phyloP scores from a whole-genome alignment of 1,284 basidiomycete species.

The Tilletiopsis washingtonensis region DNA sequence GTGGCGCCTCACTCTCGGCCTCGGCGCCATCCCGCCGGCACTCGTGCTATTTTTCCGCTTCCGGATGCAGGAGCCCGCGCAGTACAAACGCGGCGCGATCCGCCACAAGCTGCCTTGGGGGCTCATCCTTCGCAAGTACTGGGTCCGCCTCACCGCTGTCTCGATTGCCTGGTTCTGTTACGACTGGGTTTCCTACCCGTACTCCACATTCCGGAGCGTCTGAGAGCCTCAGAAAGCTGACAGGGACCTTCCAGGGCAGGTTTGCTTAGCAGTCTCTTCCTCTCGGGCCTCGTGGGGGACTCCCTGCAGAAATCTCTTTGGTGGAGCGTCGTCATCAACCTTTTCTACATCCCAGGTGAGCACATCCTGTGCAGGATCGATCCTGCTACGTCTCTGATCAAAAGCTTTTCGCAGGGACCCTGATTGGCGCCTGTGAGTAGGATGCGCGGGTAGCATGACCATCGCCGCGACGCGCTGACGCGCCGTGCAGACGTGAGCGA shows the following conservation, averaged over 20 bases:
- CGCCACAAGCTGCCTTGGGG: slow-evolving; percentile 58
- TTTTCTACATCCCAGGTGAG: slow-evolving; percentile 46
- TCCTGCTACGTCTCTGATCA: no score
- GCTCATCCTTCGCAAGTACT: slow-evolving; percentile 74
- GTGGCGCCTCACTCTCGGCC: slow-evolving; percentile 73
- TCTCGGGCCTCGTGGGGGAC: slow-evolving; percentile 57
- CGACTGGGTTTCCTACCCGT: slow-evolving; percentile 34
- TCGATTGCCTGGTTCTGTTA: slow-evolving; percentile 59
- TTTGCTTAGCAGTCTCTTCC: slow-evolving; percentile 66
- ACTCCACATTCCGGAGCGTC: no score
- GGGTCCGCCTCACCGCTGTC: slow-evolving; percentile 61
- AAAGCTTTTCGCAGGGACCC: no score
- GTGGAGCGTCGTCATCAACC: slow-evolving; percentile 37
- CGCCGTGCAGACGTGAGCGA: no score
- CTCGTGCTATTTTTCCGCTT: slow-evolving; percentile 78
- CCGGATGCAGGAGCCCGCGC: slow-evolving; percentile 69
- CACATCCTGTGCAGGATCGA: no score
- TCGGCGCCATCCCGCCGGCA: slow-evolving; percentile 73
- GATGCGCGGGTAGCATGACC: no score
- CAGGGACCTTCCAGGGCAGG: background rate
- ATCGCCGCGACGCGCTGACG: background rate
- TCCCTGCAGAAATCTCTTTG: slow-evolving; percentile 9
- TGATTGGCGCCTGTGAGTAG: no score
- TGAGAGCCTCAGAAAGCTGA: no score
- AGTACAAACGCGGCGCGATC: slow-evolving; percentile 64